Evolutionary conservation across 2,329 filamentous ascomycete genomes (phyloP).

Genomic region (Botrytis squamosa): DNA sequence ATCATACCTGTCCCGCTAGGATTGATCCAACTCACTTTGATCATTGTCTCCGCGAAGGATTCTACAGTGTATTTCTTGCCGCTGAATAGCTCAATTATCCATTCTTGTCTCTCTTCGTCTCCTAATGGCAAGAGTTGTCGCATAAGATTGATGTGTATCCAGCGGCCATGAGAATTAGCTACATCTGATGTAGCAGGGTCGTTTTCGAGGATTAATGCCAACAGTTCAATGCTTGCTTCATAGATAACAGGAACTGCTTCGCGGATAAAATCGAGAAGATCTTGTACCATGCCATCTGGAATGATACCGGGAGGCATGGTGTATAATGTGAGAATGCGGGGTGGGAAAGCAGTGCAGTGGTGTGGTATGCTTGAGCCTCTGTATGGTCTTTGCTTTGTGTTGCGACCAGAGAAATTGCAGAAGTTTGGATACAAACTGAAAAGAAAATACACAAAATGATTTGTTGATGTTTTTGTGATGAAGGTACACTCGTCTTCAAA

Average conservation of each 20-base stretch:
- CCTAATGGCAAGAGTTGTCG: background rate
- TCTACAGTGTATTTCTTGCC: background rate
- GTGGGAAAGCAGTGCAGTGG: background rate
- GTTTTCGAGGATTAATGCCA: background rate
- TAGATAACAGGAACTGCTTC: background rate
- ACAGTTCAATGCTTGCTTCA: background rate
- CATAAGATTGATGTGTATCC: conserved; percentile 2
- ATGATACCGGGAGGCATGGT: background rate
- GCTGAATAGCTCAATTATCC: background rate
- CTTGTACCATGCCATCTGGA: background rate
- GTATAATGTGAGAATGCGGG: background rate
- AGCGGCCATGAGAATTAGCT: background rate
- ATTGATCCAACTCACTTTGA: background rate
- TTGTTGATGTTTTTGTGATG: background rate
- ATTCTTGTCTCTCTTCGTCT: background rate
- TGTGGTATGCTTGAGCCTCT: background rate
- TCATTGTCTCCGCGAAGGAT: background rate
- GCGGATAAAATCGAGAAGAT: background rate
- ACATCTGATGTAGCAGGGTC: background rate
- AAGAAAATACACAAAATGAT: background rate
- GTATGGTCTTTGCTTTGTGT: background rate
- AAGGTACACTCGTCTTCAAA: background rate
- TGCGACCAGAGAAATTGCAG: background rate
- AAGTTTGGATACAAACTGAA: background rate
- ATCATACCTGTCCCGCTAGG: background rate